Evolutionary conservation across 306 rosid genomes (phyloP), one percentile per base, ranked within the genome.

Genomic region (Senna tora): DNA sequence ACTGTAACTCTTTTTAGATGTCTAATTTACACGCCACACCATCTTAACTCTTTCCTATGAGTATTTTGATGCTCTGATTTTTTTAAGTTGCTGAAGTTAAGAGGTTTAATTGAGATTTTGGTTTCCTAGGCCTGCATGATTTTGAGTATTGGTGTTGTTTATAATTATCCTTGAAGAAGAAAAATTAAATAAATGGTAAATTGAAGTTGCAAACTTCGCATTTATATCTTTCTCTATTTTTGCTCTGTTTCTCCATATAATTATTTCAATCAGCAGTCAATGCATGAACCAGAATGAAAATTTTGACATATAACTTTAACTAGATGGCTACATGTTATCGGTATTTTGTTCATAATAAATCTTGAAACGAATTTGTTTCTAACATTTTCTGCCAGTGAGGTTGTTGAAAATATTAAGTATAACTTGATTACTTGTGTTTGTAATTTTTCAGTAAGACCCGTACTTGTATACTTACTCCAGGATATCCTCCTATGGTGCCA

Each of bases 401-500:
- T 14, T 63, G 38, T 42, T 62, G 69, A 41, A 70, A 63, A 34
- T 65, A 45, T 50, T 69, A 61, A 65, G 60, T 72, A 30, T 46
- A 50, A 69, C 36, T 79, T 69, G 30, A 61, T 46, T 71, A 53
- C 55, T 75, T 62, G 45, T 56, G 15, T 58, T 42, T 56, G 32
- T 28, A 69, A 47, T 25, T 60, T 60, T 81, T 77, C 80, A 93
- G 98, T 86, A 87, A 90, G 69, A 93, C 98, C 53, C 93, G 98
- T 20, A 93, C 98, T 5, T 93, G 98, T 73, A 88, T 93, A 66
- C 76, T 55, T 81, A 90, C 96, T 21, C 50, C 87, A 25, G 98
- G 97, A 67, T 78, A 82, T 86, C 97, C 96, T 83, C 83, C 85
- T 56, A 76, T 90, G 92, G 72, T 74, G 39, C 92, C 96, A 0